A percentile compares a stretch with the other conserved stretches of the same genome.
Conservation (phyloP, 176 grass and related monocot species). For the Dendrocalamus sinicus region DNA sequence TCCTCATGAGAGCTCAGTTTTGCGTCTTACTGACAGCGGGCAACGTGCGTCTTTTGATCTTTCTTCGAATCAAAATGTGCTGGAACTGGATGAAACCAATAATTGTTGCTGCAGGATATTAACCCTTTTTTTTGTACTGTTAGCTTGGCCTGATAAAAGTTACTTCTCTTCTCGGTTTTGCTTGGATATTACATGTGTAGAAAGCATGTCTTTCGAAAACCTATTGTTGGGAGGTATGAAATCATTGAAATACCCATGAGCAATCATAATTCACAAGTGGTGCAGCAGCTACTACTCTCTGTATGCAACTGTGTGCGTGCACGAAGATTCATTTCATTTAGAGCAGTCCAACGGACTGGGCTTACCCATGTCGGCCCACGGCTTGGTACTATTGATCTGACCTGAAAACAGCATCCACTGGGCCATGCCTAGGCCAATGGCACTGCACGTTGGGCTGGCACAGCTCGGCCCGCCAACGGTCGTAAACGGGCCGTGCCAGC, state of each 20-base stretch:
- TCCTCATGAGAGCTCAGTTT: conserved; percentile 30
- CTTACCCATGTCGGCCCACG: too few relatives aligned
- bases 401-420: too few relatives aligned
- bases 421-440: too few relatives aligned
- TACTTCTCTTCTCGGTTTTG: conserved; percentile 7
- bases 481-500: too few relatives aligned
- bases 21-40: not conserved
- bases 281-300: not conserved
- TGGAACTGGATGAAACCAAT: conserved; percentile 12
- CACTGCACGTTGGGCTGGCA: too few relatives aligned
- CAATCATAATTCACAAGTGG: conserved; percentile 26
- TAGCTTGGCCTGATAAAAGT: not conserved
- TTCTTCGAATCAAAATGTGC: not conserved
- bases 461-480: too few relatives aligned
- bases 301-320: not conserved
- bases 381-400: too few relatives aligned
- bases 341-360: too few relatives aligned
- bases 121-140: not conserved
- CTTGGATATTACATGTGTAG: not conserved
- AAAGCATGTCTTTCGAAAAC: not conserved
- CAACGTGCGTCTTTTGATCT: not conserved
- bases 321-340: not conserved
- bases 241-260: conserved; percentile 2
- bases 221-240: not conserved
- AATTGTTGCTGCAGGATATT: conserved; percentile 16